Evolutionary conservation across 805 yeast genomes (phyloP), one percentile per base, ranked within the genome.

Genomic region (Pichia membranifaciens): DNA sequence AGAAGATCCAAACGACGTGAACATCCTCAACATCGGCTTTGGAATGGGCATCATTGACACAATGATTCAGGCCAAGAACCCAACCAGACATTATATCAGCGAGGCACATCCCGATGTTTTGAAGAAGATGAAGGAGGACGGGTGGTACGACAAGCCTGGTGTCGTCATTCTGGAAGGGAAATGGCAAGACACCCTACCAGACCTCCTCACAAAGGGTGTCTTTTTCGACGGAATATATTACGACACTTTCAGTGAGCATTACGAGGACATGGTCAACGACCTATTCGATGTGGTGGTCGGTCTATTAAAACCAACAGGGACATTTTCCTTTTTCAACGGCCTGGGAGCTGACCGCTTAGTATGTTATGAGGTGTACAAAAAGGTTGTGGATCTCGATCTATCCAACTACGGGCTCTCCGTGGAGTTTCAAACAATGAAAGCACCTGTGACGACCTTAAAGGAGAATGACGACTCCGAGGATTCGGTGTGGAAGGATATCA

Each of bases 1-100:
- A 12, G 62, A 58, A 7, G 67, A 56, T 25, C 64, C 60, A 1
- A 62, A 61, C 1, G 70, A 72, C 32, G 61, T 70, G 9, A 75
- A 70, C 35, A 79, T 91, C 2, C 69, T 91, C 33, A 90, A 90
- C 58, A 86, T 90, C 35, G 98, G 98, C 0, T 90, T 91, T 62
- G 98, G 98, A 2, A 87, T 90, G 96, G 98, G 98, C 2, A 91
- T 90, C 45, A 89, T 90, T 45, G 98, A 90, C 62, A 68, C 78
- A 1, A 79, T 82, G 75, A 85, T 90, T 50, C 84, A 84, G 59
- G 65, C 65, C 2, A 57, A 53, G 31, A 62, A 61, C 13, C 91
- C 90, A 20, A 70, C 78, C 3, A 76, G 73, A 51, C 98, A 90
- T 62, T 90, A 87, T 64, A 91, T 90, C 36, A 82, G 87, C 50